Percentiles rank a stretch among this genome's conserved stretches.
phyloP scores from a whole-genome alignment of 257 asterid species.

The Nicotiana sylvestris region DNA sequence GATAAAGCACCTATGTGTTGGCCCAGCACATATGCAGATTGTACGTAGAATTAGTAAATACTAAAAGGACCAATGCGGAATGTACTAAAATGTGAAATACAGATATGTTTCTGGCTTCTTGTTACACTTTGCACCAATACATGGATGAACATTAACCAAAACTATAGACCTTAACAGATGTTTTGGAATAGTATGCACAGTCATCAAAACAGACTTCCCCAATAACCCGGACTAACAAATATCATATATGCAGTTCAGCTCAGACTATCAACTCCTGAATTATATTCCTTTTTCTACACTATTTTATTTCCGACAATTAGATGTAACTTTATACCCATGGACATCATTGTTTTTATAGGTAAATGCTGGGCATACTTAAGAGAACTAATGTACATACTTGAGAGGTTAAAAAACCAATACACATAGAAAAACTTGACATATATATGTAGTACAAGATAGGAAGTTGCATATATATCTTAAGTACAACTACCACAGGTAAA shows the following conservation, averaged over 20 bases:
- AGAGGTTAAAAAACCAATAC: constrained; percentile 4
- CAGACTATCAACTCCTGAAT: neutral
- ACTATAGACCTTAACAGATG: neutral
- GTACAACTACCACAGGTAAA: constrained; percentile 95
- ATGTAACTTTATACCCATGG: neutral
- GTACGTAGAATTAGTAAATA: neutral
- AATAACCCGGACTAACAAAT: neutral
- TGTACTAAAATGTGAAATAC: neutral
- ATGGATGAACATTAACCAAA: neutral
- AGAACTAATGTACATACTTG: neutral
- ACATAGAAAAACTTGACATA: neutral
- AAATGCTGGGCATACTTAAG: neutral
- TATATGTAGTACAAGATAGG: neutral
- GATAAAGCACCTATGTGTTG: neutral
- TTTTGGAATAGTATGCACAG: neutral
- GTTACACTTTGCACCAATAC: neutral
- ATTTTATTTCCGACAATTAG: neutral
- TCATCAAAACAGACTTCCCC: neutral
- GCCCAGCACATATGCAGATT: neutral
- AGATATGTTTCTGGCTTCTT: neutral
- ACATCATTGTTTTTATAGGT: neutral
- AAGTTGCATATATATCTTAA: constrained; percentile 16
- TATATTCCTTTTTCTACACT: neutral
- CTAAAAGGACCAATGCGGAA: neutral
- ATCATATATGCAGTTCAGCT: neutral